Evolutionary conservation across 176 grass and related monocot genomes (phyloP).

Genomic region (Poa pratensis): DNA sequence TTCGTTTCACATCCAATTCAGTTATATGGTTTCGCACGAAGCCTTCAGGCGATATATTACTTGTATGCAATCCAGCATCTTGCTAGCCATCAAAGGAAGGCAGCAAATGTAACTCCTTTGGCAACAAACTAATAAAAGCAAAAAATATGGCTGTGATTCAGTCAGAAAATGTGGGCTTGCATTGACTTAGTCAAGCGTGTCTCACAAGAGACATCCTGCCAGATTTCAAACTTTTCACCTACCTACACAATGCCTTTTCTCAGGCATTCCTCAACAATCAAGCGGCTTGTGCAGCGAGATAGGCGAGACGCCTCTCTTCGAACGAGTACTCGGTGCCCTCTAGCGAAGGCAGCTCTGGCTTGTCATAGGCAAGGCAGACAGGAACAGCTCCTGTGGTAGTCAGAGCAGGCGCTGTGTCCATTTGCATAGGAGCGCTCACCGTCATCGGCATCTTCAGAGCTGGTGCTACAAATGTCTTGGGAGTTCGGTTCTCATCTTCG

Average conservation of each 20-base stretch:
- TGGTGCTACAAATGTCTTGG: constrained; percentile 32
- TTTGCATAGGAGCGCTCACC: constrained; percentile 50
- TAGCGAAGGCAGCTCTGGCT: constrained; percentile 23
- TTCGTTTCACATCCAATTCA: background rate
- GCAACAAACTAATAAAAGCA: background rate
- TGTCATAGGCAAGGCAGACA: constrained; percentile 38
- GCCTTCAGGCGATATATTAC: background rate
- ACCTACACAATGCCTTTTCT: background rate
- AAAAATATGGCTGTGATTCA: background rate
- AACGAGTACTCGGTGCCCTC: constrained; percentile 55
- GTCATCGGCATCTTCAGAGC: constrained; percentile 46
- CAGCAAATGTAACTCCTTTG: background rate
- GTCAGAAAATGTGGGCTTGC: background rate
- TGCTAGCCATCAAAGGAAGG: background rate
- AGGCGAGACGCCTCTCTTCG: constrained; percentile 66
- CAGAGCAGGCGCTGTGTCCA: constrained; percentile 28
- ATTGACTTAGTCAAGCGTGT: constrained; percentile 32
- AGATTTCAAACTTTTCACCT: constrained; percentile 31
- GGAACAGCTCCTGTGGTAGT: constrained; percentile 22
- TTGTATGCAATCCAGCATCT: background rate
- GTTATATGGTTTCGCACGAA: background rate
- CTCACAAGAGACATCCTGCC: background rate
- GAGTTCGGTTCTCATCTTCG: constrained; percentile 57
- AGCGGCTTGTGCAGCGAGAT: constrained; percentile 41
- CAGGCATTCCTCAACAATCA: constrained; percentile 19